Base-by-base conservation (phyloP, 2,329 filamentous ascomycete species). In the Blastomyces percursus region DNA sequence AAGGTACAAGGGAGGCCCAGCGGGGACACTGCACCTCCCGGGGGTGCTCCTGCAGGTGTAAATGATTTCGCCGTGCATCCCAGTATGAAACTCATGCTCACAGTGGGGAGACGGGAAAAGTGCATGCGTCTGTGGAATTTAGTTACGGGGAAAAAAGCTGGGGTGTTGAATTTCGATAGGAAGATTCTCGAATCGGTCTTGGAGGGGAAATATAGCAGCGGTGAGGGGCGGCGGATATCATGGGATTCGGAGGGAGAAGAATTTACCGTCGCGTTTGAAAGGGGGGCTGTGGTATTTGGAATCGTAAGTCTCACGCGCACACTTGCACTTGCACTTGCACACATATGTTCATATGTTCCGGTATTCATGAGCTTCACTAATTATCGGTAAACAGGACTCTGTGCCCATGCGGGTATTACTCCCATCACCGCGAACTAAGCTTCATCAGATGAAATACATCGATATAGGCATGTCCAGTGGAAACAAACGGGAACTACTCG, bases 1-100 rank as follows among this genome's bases (percentile, higher is more conserved):
- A 94, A 92, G 75, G 81, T 86, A 2, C 80, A 84, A 65, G 91
- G 91, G 38, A 82, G 92, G 66, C 92, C 93, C 11, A 93, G 87
- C 68, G 93, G 93, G 64, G 93, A 96, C 74, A 97, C 93, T 21
- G 91, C 91, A 8, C 86, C 88, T 1, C 83, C 87, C 12, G 91
- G 91, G 21, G 89, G 86, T 57, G 85, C 88, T 32, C 92, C 92
- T 0, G 84, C 87, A n/a, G 94, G 94, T 21, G 85, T 97, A 68
- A 97, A 96, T 73, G 90, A 92, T 73, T 96, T 99, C 74, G 91
- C 93, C 1, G 88, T 99, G 32, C 94, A 99, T 73, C 93, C 94
- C 0, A 95, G 90, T 74, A 90, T 96, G 83, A 97, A 96, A 78
- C 80, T 99, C 59, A 96, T 97, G 90, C 85, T 99, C 64, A 95